phyloP scores from a whole-genome alignment of 768 basidiomycete species.

The Collybia sp. region DNA sequence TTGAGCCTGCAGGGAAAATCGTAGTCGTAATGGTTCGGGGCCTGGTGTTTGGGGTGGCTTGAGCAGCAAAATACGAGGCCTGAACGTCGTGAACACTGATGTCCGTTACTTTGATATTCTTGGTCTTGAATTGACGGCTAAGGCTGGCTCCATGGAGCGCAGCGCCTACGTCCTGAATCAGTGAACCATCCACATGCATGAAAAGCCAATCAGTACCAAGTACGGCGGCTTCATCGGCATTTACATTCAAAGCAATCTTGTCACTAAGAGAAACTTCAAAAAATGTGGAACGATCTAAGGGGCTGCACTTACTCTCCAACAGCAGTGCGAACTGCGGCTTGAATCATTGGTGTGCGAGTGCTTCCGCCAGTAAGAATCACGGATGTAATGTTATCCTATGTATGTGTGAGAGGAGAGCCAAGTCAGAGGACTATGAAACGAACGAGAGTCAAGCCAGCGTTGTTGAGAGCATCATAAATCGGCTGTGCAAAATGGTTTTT shows the following conservation, averaged over 20 bases:
- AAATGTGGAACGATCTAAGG: background rate
- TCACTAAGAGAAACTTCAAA: constrained; percentile 33
- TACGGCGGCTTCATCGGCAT: constrained; percentile 94
- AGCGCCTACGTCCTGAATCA: constrained; percentile 42
- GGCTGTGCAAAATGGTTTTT: constrained; percentile 61
- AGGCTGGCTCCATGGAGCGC: constrained; percentile 88
- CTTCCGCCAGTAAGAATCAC: constrained; percentile 92
- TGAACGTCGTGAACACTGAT: constrained; percentile 71
- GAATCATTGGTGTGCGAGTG: constrained; percentile 90
- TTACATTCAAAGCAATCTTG: constrained; percentile 91
- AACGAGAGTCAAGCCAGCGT: constrained; percentile 66
- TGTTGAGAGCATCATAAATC: constrained; percentile 65
- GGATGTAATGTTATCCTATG: constrained; percentile 74
- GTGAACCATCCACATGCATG: background rate
- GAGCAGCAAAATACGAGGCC: constrained; percentile 68
- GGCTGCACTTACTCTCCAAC: constrained; percentile 66
- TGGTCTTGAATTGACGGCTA: constrained; percentile 91
- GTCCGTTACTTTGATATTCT: constrained; percentile 84
- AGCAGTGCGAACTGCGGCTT: constrained; percentile 67
- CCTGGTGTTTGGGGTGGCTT: constrained; percentile 39
- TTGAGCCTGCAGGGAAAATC: constrained; percentile 76
- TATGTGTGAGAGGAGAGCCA: constrained; percentile 2
- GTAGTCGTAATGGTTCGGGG: constrained; percentile 70
- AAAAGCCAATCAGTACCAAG: constrained; percentile 43
- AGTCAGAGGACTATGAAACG: constrained; percentile 11